Evolutionary conservation across 2,329 filamentous ascomycete genomes (phyloP).

Genomic region (Neonectria neomacrospora): DNA sequence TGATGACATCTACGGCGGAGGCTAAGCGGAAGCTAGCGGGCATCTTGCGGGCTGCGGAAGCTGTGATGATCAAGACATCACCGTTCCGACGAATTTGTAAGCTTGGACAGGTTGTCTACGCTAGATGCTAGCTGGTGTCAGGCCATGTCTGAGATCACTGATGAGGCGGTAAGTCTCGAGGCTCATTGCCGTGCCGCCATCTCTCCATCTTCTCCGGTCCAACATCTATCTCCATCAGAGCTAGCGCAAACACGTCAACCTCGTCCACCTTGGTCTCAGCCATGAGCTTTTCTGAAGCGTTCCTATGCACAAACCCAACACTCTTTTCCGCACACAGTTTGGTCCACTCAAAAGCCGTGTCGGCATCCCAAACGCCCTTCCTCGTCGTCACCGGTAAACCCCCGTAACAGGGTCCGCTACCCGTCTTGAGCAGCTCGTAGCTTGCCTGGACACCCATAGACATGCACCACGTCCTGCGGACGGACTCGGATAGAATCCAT

Average conservation of each 20-base stretch:
- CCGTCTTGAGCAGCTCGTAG: conserved; percentile 32
- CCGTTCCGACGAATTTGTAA: background rate
- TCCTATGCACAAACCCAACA: conserved; percentile 30
- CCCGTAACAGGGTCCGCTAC: conserved; percentile 26
- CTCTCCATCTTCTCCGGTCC: conserved; percentile 25
- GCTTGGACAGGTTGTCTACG: background rate
- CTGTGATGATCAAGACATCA: background rate
- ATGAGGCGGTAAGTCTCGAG: background rate
- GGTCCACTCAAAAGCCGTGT: conserved; percentile 35
- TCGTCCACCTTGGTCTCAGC: conserved; percentile 10
- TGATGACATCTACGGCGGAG: background rate
- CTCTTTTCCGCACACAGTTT: conserved; percentile 28
- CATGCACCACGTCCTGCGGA: conserved; percentile 46
- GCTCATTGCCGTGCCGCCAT: conserved; percentile 12
- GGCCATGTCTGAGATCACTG: no score
- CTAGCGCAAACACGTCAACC: conserved; percentile 24
- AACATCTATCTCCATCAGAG: conserved; percentile 30
- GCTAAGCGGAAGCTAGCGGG: conserved; percentile 11
- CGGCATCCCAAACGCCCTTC: conserved; percentile 44
- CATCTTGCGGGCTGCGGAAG: conserved; percentile 3
- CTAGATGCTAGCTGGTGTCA: no score
- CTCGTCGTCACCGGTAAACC: conserved; percentile 39
- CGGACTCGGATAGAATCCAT: conserved; percentile 47
- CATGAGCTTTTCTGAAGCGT: conserved; percentile 16
- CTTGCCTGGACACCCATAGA: conserved; percentile 33